A percentile compares a stretch with the other conserved stretches of the same genome.
These are phyloP conservation scores for Diaporthe ampelina DNA, from an alignment of 2,329 filamentous ascomycete genomes.

Conservation along the genomic window DNA sequence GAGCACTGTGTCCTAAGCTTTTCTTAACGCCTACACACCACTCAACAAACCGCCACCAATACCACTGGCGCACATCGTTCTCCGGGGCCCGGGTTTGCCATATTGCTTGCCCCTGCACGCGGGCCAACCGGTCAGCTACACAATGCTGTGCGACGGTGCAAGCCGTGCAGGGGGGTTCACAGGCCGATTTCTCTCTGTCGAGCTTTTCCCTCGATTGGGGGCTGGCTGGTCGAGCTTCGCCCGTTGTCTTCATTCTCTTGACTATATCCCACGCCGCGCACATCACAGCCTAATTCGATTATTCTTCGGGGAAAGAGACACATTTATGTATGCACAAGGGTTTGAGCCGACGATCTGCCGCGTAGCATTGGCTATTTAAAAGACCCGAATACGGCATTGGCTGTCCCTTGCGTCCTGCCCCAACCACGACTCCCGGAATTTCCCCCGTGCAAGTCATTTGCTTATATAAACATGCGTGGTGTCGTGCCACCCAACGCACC, in stretches of 20 bases:
- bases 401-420: slow-evolving; percentile 5
- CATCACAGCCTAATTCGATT: neutral
- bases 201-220: neutral
- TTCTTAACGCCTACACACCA: neutral
- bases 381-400: neutral
- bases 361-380: neutral
- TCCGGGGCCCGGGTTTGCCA: neutral
- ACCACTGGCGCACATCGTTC: neutral
- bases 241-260: neutral
- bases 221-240: neutral
- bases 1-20: neutral
- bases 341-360: neutral
- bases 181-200: neutral
- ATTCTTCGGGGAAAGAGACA: neutral
- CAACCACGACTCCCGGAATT: neutral
- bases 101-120: neutral
- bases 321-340: neutral
- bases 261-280: neutral
- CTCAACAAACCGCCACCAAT: neutral
- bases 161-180: slow-evolving; percentile 2
- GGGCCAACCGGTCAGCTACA: slow-evolving; percentile 18
- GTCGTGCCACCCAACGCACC: neutral
- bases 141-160: neutral
- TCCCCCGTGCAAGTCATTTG: neutral
- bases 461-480: neutral